A percentile compares a stretch with the other conserved stretches of the same genome.
phyloP scores from a whole-genome alignment of 1,284 basidiomycete genomes.

The Rhodotorula glutinis region DNA sequence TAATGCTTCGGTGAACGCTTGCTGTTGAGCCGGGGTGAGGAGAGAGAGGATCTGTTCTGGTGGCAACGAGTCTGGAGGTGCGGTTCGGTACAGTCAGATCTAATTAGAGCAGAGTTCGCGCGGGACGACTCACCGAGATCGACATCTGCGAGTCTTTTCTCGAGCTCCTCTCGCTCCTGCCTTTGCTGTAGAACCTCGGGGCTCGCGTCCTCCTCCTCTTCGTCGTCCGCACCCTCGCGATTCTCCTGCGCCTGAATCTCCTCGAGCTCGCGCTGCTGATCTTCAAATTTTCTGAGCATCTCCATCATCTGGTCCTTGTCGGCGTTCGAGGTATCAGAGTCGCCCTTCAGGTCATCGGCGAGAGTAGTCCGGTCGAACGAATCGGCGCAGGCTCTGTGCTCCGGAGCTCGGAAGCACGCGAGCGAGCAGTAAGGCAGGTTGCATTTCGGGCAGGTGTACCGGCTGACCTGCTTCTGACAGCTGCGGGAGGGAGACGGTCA shows the following conservation, averaged over 20 bases:
- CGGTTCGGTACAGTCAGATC: no score
- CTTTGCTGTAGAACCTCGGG: constrained; percentile 40
- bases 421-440: constrained; percentile 75
- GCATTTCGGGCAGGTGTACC: constrained; percentile 74
- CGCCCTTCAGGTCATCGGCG: constrained; percentile 58
- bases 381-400: constrained; percentile 69
- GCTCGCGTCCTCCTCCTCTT: constrained; percentile 11
- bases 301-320: constrained; percentile 61
- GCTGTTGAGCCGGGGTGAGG: constrained; percentile 59
- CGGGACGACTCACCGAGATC: constrained; percentile 61
- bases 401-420: constrained; percentile 68
- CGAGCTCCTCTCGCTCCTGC: constrained; percentile 50
- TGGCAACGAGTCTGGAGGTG: constrained; percentile 43
- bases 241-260: constrained; percentile 25
- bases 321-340: constrained; percentile 57
- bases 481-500: constrained; percentile 49
- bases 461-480: constrained; percentile 68
- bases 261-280: constrained; percentile 52
- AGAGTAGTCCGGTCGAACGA: constrained; percentile 69
- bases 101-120: no score
- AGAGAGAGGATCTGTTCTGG: constrained; percentile 63
- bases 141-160: constrained; percentile 56
- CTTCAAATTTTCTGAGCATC: constrained; percentile 66
- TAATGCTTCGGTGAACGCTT: constrained; percentile 60
- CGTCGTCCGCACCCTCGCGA: constrained; percentile 30